phyloP scores from a whole-genome alignment of 352 stramenopile genomes.

The Pythium volutum region DNA sequence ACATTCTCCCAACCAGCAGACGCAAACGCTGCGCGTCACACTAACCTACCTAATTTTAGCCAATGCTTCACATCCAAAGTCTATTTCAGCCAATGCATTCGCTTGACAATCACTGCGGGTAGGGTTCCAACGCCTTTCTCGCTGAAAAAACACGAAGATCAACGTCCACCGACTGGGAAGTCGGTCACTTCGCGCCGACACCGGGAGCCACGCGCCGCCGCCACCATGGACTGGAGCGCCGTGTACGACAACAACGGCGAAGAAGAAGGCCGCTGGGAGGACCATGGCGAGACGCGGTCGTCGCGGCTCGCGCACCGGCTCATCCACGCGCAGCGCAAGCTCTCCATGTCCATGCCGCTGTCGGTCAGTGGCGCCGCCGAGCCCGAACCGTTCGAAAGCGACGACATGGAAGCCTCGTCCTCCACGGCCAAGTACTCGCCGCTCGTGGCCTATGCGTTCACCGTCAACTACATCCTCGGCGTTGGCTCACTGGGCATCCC shows the following conservation, averaged over 20 bases:
- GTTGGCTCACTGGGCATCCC: slow-evolving; percentile 89
- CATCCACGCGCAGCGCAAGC: slow-evolving; percentile 58
- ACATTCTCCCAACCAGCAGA: not conserved
- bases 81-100: not conserved
- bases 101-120: not conserved
- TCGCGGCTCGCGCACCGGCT: slow-evolving; percentile 66
- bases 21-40: not conserved
- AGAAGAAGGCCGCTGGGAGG: slow-evolving; percentile 53
- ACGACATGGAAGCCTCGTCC: not conserved
- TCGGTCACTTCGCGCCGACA: not conserved
- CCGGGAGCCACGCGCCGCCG: no score
- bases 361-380: slow-evolving; percentile 20
- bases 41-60: not conserved
- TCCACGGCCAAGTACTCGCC: slow-evolving; percentile 48
- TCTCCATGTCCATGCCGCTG: slow-evolving; percentile 38
- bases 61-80: not conserved
- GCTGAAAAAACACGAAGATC: not conserved
- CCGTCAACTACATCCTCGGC: slow-evolving; percentile 92
- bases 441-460: slow-evolving; percentile 84
- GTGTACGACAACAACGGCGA: slow-evolving; percentile 77
- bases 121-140: not conserved
- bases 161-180: not conserved
- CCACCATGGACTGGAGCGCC: slow-evolving; percentile 67
- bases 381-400: slow-evolving; percentile 2
- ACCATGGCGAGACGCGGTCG: slow-evolving; percentile 70